phyloP scores from a whole-genome alignment of 2,329 filamentous ascomycete species.

The Thelonectria olida region DNA sequence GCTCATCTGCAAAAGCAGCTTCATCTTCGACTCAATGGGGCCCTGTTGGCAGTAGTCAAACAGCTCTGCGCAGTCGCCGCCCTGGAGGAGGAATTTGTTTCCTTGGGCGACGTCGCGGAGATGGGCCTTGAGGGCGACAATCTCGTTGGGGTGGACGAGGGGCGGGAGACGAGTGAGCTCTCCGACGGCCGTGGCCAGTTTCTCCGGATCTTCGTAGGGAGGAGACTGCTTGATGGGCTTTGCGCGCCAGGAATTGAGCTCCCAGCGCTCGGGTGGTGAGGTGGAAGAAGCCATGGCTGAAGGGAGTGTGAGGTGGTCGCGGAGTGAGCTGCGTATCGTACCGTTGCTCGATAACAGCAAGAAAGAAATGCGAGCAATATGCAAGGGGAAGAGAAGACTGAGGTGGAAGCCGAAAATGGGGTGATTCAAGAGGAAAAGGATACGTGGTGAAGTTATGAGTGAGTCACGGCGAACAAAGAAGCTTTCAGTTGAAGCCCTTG shows the following conservation, averaged over 20 bases:
- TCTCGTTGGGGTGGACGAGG: conserved; percentile 82
- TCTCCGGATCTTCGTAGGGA: conserved; percentile 70
- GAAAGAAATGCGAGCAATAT: no score
- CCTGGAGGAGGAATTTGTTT: conserved; percentile 93
- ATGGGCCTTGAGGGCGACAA: conserved; percentile 79
- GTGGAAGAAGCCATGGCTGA: conserved; percentile 25
- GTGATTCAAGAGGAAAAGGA: not conserved
- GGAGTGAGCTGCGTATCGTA: not conserved
- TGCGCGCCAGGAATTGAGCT: conserved; percentile 75
- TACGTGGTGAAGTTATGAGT: conserved; percentile 1
- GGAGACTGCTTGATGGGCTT: conserved; percentile 84
- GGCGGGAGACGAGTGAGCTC: conserved; percentile 78
- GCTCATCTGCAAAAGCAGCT: conserved; percentile 96
- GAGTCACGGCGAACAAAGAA: conserved; percentile 25
- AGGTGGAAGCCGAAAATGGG: not conserved
- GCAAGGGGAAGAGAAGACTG: not conserved
- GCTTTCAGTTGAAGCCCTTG: not conserved
- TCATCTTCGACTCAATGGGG: conserved; percentile 95
- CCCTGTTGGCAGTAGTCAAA: conserved; percentile 94
- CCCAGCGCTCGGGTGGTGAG: conserved; percentile 53
- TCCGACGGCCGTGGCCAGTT: conserved; percentile 66
- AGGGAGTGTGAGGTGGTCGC: not conserved
- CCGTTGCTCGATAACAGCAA: no score
- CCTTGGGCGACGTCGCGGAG: conserved; percentile 88
- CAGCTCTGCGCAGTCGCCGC: conserved; percentile 95